Evolutionary conservation across 331 rosid species (phyloP), one percentile per base, ranked within the genome.

Genomic region (Rhamnella rubrinervis): DNA sequence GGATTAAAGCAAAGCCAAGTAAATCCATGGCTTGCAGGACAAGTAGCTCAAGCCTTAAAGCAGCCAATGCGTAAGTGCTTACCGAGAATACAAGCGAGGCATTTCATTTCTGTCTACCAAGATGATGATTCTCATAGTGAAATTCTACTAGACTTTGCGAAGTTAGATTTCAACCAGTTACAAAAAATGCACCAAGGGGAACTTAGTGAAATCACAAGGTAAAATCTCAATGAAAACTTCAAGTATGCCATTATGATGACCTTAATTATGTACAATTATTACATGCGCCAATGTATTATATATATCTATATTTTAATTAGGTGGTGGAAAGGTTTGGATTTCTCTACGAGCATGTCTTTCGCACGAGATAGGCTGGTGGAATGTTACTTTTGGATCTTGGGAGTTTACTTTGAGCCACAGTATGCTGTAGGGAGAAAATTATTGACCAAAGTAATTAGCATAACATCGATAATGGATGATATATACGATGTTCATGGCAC

Each of bases 271-370:
- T 2, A 26, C 31, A 26, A 31, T 31, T 31, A 31, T 5, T 31
- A 31, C 35, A 31, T 31, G 35, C 4, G 35, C 35, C 35, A 4
- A 31, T 31, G 35, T 31, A 31, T 0, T 31, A 23, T 23, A 23
- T 31, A 4, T 31, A 26, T 3, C 3, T 31, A 31, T 31, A 4
- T 31, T 5, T 31, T 31, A 31, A 57, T 2, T 46, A 65, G 71
- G 71, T 74, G 72, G 78, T 66, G 78, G 78, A 61, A 65, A 31
- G 78, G 47, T 46, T 66, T 55, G 63, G 78, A 67, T 20, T 46
- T 74, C 6, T 64, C 61, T 6, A 37, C 71, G 40, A 51, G 49
- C 21, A 53, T 67, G 13, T 46, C 69, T 6, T 75, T 59, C 6
- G 47, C 68, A 9, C 13, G 74, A 44, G 71, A 56, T 28, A 57